These are phyloP conservation scores for Adenanthera pavonina DNA, from an alignment of 306 rosid species.

Conservation along the genomic window DNA sequence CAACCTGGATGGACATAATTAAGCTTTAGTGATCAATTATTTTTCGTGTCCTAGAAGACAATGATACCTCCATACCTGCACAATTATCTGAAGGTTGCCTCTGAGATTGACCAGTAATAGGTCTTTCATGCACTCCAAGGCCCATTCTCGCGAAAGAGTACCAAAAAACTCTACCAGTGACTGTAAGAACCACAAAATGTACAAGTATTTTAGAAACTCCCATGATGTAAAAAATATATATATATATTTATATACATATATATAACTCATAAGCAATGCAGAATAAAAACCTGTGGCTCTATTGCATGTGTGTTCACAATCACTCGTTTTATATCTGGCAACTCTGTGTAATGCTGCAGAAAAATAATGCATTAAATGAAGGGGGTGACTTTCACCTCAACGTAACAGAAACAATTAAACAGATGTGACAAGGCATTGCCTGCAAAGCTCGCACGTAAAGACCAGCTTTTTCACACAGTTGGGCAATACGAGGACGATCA, in stretches of 20 bases:
- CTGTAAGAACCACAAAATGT: conserved; percentile 53
- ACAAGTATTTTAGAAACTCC: conserved; percentile 28
- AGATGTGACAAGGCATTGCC: conserved; percentile 54
- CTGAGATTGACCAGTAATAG: conserved; percentile 94
- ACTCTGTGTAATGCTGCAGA: conserved; percentile 96
- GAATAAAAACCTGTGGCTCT: conserved; percentile 89
- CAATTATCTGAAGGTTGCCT: conserved; percentile 98
- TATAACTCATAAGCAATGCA: conserved; percentile 28
- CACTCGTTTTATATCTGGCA: conserved; percentile 96
- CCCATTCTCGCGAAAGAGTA: conserved; percentile 95
- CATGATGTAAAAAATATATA: conserved; percentile 8
- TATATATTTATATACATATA: neutral
- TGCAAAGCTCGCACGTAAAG: conserved; percentile 96
- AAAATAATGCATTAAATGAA: conserved; percentile 36
- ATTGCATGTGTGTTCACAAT: conserved; percentile 98
- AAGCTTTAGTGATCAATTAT: conserved; percentile 39
- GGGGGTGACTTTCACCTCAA: conserved; percentile 17
- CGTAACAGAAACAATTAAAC: conserved; percentile 3
- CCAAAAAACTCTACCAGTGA: conserved; percentile 98
- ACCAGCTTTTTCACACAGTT: conserved; percentile 97
- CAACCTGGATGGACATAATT: conserved; percentile 63
- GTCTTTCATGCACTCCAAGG: conserved; percentile 98
- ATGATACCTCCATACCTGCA: conserved; percentile 62
- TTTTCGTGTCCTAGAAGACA: conserved; percentile 22
- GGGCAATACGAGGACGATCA: conserved; percentile 96